Base-by-base conservation (phyloP, 345 rosid species). In the Erysimum cheiranthoides region DNA sequence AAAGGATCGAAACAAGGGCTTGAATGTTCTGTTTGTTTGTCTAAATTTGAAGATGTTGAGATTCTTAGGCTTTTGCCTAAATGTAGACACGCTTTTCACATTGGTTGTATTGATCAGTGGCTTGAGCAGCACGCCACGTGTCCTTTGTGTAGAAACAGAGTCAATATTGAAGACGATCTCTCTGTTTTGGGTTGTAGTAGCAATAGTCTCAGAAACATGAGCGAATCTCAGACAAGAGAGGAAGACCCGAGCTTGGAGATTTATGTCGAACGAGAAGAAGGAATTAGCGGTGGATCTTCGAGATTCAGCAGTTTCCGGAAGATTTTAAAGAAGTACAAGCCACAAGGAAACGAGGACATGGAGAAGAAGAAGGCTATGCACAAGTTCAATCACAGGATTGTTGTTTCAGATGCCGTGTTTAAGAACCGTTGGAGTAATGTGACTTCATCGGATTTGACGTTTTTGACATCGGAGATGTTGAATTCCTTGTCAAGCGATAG, bases 81-180 rank as follows among this genome's bases (percentile, higher is more conserved):
- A 62, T 92, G 99, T 76, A 88, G 85, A 67, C 99, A 95, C 61
- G 99, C 96, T 28, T 95, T 95, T 53, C 97, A 95, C 63, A 86
- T 92, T 11, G 79, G 73, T 62, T 95, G 97, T 57, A 88, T 95
- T 17, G 99, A 95, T 71, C 81, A 79, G 70, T 92, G 99, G 99
- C 97, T 92, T 14, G 99, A 92, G 65, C 82, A 74, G 67, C 97
- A 95, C 77, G 90, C 97, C 0, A 90, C 96, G 58, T 95, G 97
- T 61, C 99, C 99, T 14, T 81, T 95, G 4, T 95, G 99, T 70
- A 80, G 99, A 62, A 62, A 75, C 12, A 87, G 77, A 66, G 83
- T 95, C 81, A 75, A 61, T 49, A 53, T 88, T 0, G 97, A 77
- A 71, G 80, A 87, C 8, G 97, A 92, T 38, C 81, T 79, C 0